Percentiles rank a stretch among this genome's conserved stretches.
Conservation (phyloP, 2,329 filamentous ascomycete species). For the Aspergillus oerlinghausenensis region DNA sequence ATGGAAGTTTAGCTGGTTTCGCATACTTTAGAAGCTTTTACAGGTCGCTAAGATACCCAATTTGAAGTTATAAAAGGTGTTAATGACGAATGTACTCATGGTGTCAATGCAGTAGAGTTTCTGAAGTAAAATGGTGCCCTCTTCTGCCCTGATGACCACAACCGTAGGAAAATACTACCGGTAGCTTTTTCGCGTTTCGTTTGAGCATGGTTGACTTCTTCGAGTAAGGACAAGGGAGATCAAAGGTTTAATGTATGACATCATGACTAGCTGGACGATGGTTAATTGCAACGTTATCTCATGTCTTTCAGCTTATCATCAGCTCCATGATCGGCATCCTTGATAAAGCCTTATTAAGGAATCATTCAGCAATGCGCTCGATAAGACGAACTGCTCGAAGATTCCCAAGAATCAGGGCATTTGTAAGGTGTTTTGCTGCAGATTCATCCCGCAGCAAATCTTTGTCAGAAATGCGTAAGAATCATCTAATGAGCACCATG, state of each 20-base stretch:
- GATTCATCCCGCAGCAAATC: too few relatives aligned
- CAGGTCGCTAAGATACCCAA: not conserved
- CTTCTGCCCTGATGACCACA: not conserved
- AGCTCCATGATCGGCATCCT: not conserved
- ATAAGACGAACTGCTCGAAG: not conserved
- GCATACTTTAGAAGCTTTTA: not conserved
- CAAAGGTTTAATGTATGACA: constrained; percentile 1
- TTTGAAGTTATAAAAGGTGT: not conserved
- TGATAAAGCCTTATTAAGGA: constrained; percentile 1
- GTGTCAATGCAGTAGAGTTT: not conserved
- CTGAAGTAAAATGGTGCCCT: not conserved
- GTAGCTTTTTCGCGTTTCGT: too few relatives aligned
- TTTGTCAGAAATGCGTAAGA: not conserved
- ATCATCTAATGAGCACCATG: not conserved
- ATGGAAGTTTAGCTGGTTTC: not conserved
- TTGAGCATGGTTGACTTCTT: not conserved
- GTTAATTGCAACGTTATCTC: not conserved
- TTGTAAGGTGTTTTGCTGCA: not conserved
- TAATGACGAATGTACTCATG: not conserved
- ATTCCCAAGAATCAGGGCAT: not conserved
- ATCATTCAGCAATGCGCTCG: constrained; percentile 4
- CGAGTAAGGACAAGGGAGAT: not conserved
- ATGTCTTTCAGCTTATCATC: not conserved
- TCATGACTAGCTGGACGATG: constrained; percentile 2
- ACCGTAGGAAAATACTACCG: not conserved